Percentiles rank a stretch among this genome's conserved stretches.
Evolutionary conservation across 345 rosid species (phyloP).

Genomic region (Triadica sebifera): DNA sequence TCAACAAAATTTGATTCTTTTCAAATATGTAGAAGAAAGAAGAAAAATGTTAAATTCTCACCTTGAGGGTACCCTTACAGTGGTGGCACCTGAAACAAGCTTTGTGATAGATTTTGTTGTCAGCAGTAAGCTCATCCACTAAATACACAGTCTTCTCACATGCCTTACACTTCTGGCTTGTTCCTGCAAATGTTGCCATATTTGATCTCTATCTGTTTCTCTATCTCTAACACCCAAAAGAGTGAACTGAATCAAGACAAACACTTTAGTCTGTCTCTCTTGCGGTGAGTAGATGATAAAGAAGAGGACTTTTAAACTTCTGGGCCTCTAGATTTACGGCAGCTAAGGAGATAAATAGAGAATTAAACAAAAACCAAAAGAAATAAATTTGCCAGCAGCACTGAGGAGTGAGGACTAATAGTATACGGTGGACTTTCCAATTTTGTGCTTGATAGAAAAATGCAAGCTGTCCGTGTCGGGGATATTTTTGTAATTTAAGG

Average conservation of each 20-base stretch:
- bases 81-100: conserved; percentile 55
- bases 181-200: conserved; percentile 49
- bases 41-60: not conserved
- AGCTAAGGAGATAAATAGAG: not conserved
- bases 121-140: conserved; percentile 50
- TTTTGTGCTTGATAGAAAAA: not conserved
- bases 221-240: not conserved
- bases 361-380: not conserved
- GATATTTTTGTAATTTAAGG: not conserved
- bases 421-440: not conserved
- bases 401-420: not conserved
- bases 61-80: conserved; percentile 55
- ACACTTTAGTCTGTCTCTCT: not conserved
- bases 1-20: not conserved
- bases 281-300: not conserved
- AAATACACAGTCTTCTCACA: conserved; percentile 55
- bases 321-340: not conserved
- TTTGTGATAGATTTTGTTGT: conserved; percentile 43
- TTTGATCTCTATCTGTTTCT: not conserved
- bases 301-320: not conserved
- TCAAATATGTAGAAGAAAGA: not conserved
- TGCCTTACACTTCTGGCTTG: conserved; percentile 52
- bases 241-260: not conserved
- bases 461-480: conserved; percentile 10
- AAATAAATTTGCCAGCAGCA: not conserved